Evolutionary conservation across 768 basidiomycete genomes (phyloP).

Genomic region (Mycena galericulata): DNA sequence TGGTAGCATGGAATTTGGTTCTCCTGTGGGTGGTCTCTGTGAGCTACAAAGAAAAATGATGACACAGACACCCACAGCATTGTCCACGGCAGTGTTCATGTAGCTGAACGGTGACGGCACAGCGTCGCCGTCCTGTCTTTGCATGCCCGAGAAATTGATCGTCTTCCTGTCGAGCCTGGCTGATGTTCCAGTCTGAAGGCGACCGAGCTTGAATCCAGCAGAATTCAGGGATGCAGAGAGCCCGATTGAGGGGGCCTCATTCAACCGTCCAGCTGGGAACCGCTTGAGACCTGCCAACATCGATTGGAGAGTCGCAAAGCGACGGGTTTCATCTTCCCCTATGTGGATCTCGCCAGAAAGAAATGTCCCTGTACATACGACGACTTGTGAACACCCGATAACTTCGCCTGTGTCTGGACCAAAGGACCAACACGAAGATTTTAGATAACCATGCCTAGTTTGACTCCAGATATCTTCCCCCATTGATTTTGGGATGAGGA

Average conservation of each 20-base stretch:
- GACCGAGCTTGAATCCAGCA: conserved; percentile 86
- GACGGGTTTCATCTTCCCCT: conserved; percentile 50
- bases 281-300: conserved; percentile 67
- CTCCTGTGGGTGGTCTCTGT: conserved; percentile 57
- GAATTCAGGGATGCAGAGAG: conserved; percentile 79
- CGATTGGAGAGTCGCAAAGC: not conserved
- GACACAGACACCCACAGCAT: conserved; percentile 65
- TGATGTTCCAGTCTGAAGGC: conserved; percentile 90
- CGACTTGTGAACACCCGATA: conserved; percentile 82
- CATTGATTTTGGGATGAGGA: conserved; percentile 51
- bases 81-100: conserved; percentile 73
- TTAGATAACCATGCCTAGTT: conserved; percentile 61
- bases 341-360: conserved; percentile 93
- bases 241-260: conserved; percentile 77
- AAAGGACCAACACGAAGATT: not conserved
- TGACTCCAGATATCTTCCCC: conserved; percentile 73
- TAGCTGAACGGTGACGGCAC: conserved; percentile 82
- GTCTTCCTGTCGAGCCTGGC: conserved; percentile 79
- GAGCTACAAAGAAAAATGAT: conserved; percentile 21
- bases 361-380: conserved; percentile 93
- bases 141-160: conserved; percentile 75
- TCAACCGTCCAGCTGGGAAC: conserved; percentile 83
- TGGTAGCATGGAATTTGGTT: conserved; percentile 81
- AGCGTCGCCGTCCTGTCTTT: conserved; percentile 74
- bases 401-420: conserved; percentile 78